Conservation (phyloP, 2,329 filamentous ascomycete genomes). For the Hypomyces perniciosus region DNA sequence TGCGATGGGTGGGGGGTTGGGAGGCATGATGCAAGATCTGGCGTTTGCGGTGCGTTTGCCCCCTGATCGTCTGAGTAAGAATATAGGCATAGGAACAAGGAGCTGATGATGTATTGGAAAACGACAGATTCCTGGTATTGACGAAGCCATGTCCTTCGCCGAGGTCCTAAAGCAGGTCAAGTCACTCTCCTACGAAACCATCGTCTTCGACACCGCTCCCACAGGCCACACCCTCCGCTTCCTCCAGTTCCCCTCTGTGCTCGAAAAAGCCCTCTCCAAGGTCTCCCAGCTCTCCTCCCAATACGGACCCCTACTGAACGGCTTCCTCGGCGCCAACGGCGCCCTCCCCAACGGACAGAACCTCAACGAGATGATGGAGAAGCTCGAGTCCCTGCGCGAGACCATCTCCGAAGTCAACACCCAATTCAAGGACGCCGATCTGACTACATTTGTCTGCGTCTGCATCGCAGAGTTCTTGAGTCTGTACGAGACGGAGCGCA, state of each 20-base stretch:
- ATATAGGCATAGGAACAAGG: neutral
- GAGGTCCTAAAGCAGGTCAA: slow-evolving; percentile 99
- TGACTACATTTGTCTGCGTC: slow-evolving; percentile 97
- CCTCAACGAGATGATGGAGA: slow-evolving; percentile 84
- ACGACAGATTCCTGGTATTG: slow-evolving; percentile 87
- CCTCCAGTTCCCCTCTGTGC: slow-evolving; percentile 94
- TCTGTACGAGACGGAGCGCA: slow-evolving; percentile 96
- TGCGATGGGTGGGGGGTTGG: slow-evolving; percentile 67
- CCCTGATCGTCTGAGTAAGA: neutral
- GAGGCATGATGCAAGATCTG: slow-evolving; percentile 97
- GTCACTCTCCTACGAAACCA: slow-evolving; percentile 95
- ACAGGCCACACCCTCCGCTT: slow-evolving; percentile 98
- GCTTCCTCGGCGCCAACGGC: slow-evolving; percentile 73
- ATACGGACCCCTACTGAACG: slow-evolving; percentile 93
- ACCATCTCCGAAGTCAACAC: slow-evolving; percentile 95
- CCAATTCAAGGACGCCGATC: slow-evolving; percentile 93
- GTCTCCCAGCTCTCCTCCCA: slow-evolving; percentile 88
- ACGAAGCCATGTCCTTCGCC: slow-evolving; percentile 99
- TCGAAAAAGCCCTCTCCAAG: slow-evolving; percentile 98
- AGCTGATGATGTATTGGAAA: neutral
- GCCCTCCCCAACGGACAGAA: slow-evolving; percentile 84
- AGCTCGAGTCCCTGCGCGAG: slow-evolving; percentile 87
- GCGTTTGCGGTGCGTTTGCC: slow-evolving; percentile 72
- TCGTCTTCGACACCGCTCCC: slow-evolving; percentile 97
- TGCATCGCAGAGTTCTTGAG: slow-evolving; percentile 97